Evolutionary conservation across 345 rosid genomes (phyloP).

Genomic region (Rhizophora mangle): DNA sequence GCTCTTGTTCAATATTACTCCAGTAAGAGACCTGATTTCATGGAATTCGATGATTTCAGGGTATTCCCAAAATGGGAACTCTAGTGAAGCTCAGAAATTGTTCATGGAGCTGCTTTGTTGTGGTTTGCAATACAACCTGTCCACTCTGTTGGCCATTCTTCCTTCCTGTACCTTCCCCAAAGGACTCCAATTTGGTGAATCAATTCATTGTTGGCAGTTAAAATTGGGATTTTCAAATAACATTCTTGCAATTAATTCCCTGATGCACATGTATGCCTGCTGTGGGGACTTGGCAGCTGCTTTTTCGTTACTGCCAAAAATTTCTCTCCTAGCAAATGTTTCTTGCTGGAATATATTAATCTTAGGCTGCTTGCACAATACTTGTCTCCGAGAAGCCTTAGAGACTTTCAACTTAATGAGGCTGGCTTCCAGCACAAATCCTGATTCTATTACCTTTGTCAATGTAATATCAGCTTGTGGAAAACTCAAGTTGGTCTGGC

Average conservation of each 20-base stretch:
- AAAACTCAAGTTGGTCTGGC: slow-evolving; percentile 36
- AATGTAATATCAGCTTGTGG: slow-evolving; percentile 47
- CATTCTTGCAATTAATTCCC: slow-evolving; percentile 33
- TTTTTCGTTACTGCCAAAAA: slow-evolving; percentile 26
- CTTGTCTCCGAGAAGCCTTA: slow-evolving; percentile 38
- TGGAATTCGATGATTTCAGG: slow-evolving; percentile 54
- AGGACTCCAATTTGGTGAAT: slow-evolving; percentile 43
- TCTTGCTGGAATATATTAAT: slow-evolving; percentile 53
- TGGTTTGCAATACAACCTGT: slow-evolving; percentile 30
- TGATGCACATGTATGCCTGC: slow-evolving; percentile 40
- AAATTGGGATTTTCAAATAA: slow-evolving; percentile 41
- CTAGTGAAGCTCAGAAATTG: slow-evolving; percentile 33
- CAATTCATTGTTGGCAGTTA: slow-evolving; percentile 44
- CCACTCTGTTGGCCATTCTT: slow-evolving; percentile 49
- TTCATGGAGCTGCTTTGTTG: slow-evolving; percentile 38
- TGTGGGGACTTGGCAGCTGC: slow-evolving; percentile 37
- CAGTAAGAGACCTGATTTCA: slow-evolving; percentile 39
- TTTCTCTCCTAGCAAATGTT: slow-evolving; percentile 30
- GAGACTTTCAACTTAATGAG: slow-evolving; percentile 43
- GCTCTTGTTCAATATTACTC: slow-evolving; percentile 30
- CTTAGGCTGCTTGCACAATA: slow-evolving; percentile 33
- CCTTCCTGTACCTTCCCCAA: slow-evolving; percentile 40
- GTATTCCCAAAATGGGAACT: slow-evolving; percentile 27
- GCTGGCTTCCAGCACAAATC: slow-evolving; percentile 24
- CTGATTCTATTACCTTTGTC: slow-evolving; percentile 43